These are phyloP conservation scores for Phaffomyces thermotolerans DNA, from an alignment of 805 yeast genomes.

Conservation along the genomic window DNA sequence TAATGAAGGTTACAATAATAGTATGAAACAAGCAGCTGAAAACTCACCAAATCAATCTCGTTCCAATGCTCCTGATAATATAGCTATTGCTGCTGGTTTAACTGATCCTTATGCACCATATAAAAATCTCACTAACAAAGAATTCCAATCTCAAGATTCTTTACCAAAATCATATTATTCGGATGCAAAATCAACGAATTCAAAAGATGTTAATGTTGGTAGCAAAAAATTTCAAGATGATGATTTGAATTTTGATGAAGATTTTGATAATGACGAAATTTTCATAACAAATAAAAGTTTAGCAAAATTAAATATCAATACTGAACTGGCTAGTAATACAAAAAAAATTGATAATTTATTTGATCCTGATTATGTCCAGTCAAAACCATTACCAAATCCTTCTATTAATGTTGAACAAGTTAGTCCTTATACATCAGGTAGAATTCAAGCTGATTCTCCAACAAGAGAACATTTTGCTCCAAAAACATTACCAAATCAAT, in stretches of 20 bases:
- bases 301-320: background rate
- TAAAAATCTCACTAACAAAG: background rate
- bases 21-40: background rate
- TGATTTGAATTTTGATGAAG: slow-evolving; percentile 15
- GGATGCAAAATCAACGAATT: slow-evolving; percentile 4
- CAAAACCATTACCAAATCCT: slow-evolving; percentile 2
- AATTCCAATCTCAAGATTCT: slow-evolving; percentile 3
- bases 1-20: slow-evolving; percentile 1
- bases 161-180: slow-evolving; percentile 1
- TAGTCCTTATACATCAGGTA: background rate
- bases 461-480: background rate
- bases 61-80: slow-evolving; percentile 2
- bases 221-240: slow-evolving; percentile 4
- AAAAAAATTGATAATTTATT: slow-evolving; percentile 16
- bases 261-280: slow-evolving; percentile 23
- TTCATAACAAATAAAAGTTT: slow-evolving; percentile 16
- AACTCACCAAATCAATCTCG: background rate
- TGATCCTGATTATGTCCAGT: slow-evolving; percentile 17
- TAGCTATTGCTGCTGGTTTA: slow-evolving; percentile 4
- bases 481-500: too few relatives aligned
- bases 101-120: slow-evolving; percentile 10
- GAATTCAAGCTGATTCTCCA: slow-evolving; percentile 1
- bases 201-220: background rate
- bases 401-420: background rate
- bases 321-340: slow-evolving; percentile 13